These are phyloP conservation scores for Oropetium thomaeum DNA, from an alignment of 176 grass and related monocot genomes.

Conservation along the genomic window DNA sequence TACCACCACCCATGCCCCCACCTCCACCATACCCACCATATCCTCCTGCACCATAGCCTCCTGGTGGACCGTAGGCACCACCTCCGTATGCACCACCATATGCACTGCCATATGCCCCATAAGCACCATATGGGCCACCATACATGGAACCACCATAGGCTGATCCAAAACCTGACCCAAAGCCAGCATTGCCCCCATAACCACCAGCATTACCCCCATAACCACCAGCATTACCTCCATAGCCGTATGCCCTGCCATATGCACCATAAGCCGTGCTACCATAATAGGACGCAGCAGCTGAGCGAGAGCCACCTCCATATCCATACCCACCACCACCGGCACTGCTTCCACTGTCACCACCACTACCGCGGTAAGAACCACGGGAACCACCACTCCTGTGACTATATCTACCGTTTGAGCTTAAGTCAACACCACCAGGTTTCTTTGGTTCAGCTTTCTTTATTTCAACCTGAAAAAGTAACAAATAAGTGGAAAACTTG, in stretches of 20 bases:
- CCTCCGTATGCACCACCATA: conserved; percentile 51
- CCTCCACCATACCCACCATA: conserved; percentile 53
- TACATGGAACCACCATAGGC: conserved; percentile 76
- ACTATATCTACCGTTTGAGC: conserved; percentile 48
- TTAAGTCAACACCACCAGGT: conserved; percentile 58
- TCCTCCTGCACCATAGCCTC: conserved; percentile 54
- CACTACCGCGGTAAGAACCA: conserved; percentile 47
- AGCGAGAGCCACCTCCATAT: conserved; percentile 52
- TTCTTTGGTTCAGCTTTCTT: conserved; percentile 98
- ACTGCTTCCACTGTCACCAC: conserved; percentile 36
- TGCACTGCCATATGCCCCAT: conserved; percentile 49
- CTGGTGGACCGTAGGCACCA: conserved; percentile 42
- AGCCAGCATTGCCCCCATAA: conserved; percentile 52
- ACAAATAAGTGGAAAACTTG: not conserved
- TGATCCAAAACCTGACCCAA: conserved; percentile 55
- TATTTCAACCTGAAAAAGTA: conserved; percentile 84
- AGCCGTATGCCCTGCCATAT: conserved; percentile 59
- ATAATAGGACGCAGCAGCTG: conserved; percentile 47
- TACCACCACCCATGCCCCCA: conserved; percentile 45
- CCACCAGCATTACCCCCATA: conserved; percentile 48
- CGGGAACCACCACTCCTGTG: conserved; percentile 42
- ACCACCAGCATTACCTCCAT: conserved; percentile 42
- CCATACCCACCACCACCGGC: conserved; percentile 30
- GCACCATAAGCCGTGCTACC: conserved; percentile 63
- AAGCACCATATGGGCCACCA: conserved; percentile 53